These are phyloP conservation scores for Tetracentron sinense DNA, from an alignment of 164 flowering plant genomes.

Conservation along the genomic window DNA sequence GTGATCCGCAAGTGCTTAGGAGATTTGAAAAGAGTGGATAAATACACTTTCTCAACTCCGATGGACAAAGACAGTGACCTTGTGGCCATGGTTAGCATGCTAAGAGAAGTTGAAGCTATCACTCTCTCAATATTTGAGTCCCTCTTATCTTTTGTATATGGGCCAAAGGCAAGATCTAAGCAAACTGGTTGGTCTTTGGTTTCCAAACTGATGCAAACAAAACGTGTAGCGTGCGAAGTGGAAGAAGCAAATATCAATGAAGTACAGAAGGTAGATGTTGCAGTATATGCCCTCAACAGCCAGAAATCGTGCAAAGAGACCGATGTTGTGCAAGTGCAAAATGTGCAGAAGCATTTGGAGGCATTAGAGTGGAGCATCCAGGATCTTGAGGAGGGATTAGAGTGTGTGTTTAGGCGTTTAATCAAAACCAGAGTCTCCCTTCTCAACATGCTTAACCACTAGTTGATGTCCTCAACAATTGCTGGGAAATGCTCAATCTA, in stretches of 20 bases:
- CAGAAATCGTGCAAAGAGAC: slow-evolving; percentile 2
- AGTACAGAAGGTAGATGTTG: slow-evolving; percentile 17
- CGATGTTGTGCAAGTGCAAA: not conserved
- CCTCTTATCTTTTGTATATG: too few relatives aligned
- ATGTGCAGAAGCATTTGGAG: slow-evolving; percentile 10
- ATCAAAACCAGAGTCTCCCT: slow-evolving; percentile 26
- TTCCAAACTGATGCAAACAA: slow-evolving; percentile 31
- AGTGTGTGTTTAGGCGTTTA: slow-evolving; percentile 14
- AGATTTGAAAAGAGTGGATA: too few relatives aligned
- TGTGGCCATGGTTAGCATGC: too few relatives aligned
- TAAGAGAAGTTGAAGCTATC: too few relatives aligned
- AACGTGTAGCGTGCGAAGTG: too few relatives aligned
- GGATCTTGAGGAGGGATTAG: slow-evolving; percentile 15
- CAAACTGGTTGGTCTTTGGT: slow-evolving; percentile 3
- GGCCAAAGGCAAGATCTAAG: too few relatives aligned
- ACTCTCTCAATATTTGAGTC: too few relatives aligned
- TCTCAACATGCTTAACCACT: slow-evolving; percentile 22
- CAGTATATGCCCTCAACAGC: not conserved
- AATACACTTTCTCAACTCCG: too few relatives aligned
- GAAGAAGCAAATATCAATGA: slow-evolving; percentile 16
- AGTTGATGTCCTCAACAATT: not conserved
- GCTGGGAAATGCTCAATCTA: too few relatives aligned
- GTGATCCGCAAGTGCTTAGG: not conserved
- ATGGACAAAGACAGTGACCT: too few relatives aligned
- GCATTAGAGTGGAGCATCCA: slow-evolving; percentile 13